Evolutionary conservation across 495 filamentous ascomycete genomes (phyloP).

Genomic region (Neurospora africana): DNA sequence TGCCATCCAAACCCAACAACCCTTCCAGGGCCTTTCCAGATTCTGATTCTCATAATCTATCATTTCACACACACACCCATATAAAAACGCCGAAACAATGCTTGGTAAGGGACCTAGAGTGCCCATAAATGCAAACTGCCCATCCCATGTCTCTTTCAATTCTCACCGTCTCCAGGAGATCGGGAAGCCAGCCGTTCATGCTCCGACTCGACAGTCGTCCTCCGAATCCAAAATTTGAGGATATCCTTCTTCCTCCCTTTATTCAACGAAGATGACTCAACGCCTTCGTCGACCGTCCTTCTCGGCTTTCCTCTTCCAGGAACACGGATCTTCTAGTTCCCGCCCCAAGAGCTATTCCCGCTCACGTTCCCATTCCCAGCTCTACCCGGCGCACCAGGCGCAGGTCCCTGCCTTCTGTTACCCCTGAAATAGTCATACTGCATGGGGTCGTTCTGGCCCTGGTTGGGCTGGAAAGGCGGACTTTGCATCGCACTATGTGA

Average conservation of each 20-base stretch:
- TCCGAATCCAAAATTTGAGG: background rate
- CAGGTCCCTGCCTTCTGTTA: background rate
- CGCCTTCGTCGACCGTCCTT: background rate
- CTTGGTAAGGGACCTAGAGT: background rate
- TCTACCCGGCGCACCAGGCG: constrained; percentile 12
- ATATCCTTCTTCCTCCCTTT: background rate
- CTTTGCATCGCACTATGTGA: constrained; percentile 4
- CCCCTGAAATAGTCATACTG: constrained; percentile 30
- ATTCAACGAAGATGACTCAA: background rate
- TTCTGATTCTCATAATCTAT: background rate
- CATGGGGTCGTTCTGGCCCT: constrained; percentile 9
- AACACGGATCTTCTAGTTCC: constrained; percentile 14
- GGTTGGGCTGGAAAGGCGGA: background rate
- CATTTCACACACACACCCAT: background rate
- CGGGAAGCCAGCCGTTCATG: background rate
- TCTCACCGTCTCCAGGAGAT: background rate
- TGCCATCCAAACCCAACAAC: background rate
- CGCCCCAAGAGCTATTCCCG: constrained; percentile 11
- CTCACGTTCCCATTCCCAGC: background rate
- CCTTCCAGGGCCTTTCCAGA: background rate
- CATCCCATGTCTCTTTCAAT: background rate
- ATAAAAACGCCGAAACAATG: background rate
- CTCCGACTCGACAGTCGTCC: background rate
- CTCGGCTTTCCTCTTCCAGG: background rate
- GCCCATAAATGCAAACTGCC: background rate